Base-by-base conservation (phyloP, 768 basidiomycete genomes). In the Polyporus arcularius region DNA sequence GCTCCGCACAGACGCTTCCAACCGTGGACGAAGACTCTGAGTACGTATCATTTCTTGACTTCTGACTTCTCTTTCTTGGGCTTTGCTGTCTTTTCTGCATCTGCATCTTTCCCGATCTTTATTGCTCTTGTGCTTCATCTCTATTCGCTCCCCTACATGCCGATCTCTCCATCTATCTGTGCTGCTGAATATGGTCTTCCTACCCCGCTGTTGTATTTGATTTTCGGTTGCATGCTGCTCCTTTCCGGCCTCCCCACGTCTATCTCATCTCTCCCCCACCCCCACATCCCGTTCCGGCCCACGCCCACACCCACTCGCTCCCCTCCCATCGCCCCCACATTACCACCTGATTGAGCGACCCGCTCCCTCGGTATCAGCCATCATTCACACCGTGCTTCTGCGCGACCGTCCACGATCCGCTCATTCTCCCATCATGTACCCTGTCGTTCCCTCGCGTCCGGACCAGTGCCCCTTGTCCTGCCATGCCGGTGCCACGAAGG, bases 41-140 rank as follows among this genome's bases (percentile, higher is more conserved):
- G 67, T 68, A 67, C 55, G 70, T 68, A 39, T 71, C 70, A 53
- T 71, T 71, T 55, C 57, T 71, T 57, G 70, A 71, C 42, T 57
- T 70, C 38, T 59, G 49, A 18, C 48, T 12, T 38, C 38, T 55
- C 38, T 14, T 56, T 16, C 18, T 52, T 32, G 43, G 7, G 18
- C 32, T 40, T 30, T n/a, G n/a, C 54, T 10, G 10, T 35, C 10
- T 8, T 30, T 41, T 12, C 18, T 45, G 18, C 41, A 18, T 52
- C 43, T 18, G 46, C 8, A 6, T 38, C 30, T 47, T 26, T 43
- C 14, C 8, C 42, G 32, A 39, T 57, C 58, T 58, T 31, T 28
- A 50, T 35, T 28, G n/a, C 42, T 57, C 32, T 49, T 45, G 40
- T 14, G 49, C 14, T 51, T 18, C n/a, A 21, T 18, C 21, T 26